Evolutionary conservation across 768 basidiomycete genomes (phyloP).

Genomic region (Leucocoprinus birnbaumii): DNA sequence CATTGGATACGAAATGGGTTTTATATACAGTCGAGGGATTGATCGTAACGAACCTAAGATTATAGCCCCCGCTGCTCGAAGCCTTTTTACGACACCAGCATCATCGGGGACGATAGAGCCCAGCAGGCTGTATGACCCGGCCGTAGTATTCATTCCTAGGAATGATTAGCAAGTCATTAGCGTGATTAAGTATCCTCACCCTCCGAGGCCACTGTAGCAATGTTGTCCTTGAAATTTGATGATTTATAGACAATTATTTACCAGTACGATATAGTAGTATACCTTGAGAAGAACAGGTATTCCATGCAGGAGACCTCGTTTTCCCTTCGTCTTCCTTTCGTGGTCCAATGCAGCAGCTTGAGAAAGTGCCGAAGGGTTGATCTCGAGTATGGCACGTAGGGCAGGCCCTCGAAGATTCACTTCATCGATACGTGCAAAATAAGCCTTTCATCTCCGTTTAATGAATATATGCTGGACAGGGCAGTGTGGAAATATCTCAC

Average conservation of each 20-base stretch:
- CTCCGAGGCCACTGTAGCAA: slow-evolving; percentile 42
- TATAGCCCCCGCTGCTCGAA: slow-evolving; percentile 41
- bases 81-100: slow-evolving; percentile 40
- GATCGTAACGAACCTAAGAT: slow-evolving; percentile 32
- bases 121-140: slow-evolving; percentile 40
- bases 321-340: slow-evolving; percentile 38
- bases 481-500: slow-evolving; percentile 23
- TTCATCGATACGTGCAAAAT: slow-evolving; percentile 64
- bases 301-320: slow-evolving; percentile 49
- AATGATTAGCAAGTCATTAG: background rate
- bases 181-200: slow-evolving; percentile 23
- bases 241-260: background rate
- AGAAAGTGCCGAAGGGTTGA: slow-evolving; percentile 48
- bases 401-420: slow-evolving; percentile 61
- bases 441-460: slow-evolving; percentile 40
- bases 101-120: slow-evolving; percentile 43
- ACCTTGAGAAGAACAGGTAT: slow-evolving; percentile 53
- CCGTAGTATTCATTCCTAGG: slow-evolving; percentile 44
- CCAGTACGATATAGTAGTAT: background rate
- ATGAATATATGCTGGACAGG: background rate
- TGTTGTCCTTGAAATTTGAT: slow-evolving; percentile 36
- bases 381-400: slow-evolving; percentile 57
- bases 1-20: background rate
- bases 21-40: background rate
- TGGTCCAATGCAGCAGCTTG: slow-evolving; percentile 49